phyloP scores from a whole-genome alignment of 179 eudicot genomes.

The Patellifolia procumbens region DNA sequence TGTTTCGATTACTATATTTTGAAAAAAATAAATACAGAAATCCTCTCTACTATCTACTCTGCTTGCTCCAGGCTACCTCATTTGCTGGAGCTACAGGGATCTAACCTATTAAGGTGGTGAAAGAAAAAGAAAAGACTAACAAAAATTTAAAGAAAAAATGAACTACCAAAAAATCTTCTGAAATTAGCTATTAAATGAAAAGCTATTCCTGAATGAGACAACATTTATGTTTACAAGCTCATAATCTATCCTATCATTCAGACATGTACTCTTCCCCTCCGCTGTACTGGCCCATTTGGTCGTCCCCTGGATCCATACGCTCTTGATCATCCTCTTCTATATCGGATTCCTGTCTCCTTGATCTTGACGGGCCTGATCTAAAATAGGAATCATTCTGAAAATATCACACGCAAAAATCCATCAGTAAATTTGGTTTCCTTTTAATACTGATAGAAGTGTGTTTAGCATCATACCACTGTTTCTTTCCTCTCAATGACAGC shows the following conservation, averaged over 20 bases:
- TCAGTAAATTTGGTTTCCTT: background rate
- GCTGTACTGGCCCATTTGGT: conserved; percentile 10
- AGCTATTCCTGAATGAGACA: conserved; percentile 11
- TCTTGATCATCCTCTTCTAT: conserved; percentile 19
- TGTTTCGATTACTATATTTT: background rate
- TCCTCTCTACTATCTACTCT: conserved; percentile 21
- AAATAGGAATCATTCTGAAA: conserved; percentile 51
- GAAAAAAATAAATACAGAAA: conserved; percentile 11
- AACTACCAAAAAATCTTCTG: conserved; percentile 3
- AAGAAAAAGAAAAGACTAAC: background rate
- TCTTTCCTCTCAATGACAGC: conserved; percentile 67
- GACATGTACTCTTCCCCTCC: conserved; percentile 34
- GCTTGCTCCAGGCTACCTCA: conserved; percentile 17
- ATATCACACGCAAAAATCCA: background rate
- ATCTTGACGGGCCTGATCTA: conserved; percentile 34
- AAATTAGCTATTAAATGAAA: too few species aligned
- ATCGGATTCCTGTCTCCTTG: conserved; percentile 14
- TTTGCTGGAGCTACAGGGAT: conserved; percentile 13
- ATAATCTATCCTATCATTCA: conserved; percentile 37
- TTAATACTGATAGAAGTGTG: background rate
- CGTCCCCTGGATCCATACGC: conserved; percentile 3
- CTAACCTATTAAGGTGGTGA: background rate
- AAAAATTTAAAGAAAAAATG: background rate
- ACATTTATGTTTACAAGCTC: conserved; percentile 12
- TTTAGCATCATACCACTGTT: conserved; percentile 45